Base-by-base conservation (phyloP, 805 yeast species). In the Yamadazyma tumulicola region DNA sequence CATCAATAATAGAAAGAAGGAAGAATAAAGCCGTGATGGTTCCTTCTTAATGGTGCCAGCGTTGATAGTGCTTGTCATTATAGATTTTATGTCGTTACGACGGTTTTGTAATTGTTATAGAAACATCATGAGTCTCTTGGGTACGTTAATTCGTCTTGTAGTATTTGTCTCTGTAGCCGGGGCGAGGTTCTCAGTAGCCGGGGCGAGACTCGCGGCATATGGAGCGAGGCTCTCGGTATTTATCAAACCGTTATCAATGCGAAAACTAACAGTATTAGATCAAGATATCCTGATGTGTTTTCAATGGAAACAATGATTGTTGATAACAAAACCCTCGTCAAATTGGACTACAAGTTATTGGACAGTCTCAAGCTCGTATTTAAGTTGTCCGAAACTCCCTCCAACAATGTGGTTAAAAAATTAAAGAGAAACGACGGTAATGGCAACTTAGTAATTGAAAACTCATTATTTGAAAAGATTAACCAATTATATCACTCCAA, bases 1-100 rank as follows among this genome's bases (percentile, higher is more conserved):
- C 81, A 5, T 65, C 76, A 5, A 74, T 76, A 15, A 49, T 76
- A 32, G 75, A 68, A 31, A 66, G 81, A 54, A 55, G 63, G 34
- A 55, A 55, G 38, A 37, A 55, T 18, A 41, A 41, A 17, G 37
- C 43, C 5, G 38, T 43, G 10, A 35, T 38, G 41, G 27, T 40
- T 15, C 45, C 47, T 19, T 36, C 45, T 5, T 37, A 32, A n/a
- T n/a, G n/a, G 14, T 24, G 16, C n/a, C n/a, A 12, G 7, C 27
- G n/a, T 11, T 7, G n/a, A 24, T 24, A 12, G n/a, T 7, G n/a
- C 6, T 24, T 12, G 6, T 8, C 8, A 24, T 24, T 6, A 12
- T 24, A 24, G 8, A 7, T 24, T 24, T 24, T 12, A 24, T 11
- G 27, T 24, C 8, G 8, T 24, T 24, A 24, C 14, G 27, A 24